Conservation (phyloP, 495 filamentous ascomycete genomes). For the Lasiosphaeria hispida region DNA sequence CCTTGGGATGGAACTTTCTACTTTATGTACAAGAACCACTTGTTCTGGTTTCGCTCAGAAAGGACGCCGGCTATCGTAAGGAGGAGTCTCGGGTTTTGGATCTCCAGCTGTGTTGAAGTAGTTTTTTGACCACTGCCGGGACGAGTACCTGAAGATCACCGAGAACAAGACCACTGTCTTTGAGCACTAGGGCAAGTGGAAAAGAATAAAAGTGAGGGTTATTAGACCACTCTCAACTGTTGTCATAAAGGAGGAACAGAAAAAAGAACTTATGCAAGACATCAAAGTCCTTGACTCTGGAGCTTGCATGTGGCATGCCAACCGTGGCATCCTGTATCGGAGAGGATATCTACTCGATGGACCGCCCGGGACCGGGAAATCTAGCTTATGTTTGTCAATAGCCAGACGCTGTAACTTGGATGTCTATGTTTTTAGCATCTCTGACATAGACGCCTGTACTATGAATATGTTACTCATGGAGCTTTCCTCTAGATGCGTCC, state of each 20-base stretch:
- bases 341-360: conserved; percentile 50
- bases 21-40: conserved; percentile 30
- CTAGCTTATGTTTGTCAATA: conserved; percentile 49
- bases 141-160: not conserved
- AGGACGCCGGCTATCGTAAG: conserved; percentile 13
- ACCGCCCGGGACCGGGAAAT: conserved; percentile 52
- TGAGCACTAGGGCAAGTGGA: not conserved
- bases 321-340: conserved; percentile 52
- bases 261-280: no score
- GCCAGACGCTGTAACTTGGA: conserved; percentile 44
- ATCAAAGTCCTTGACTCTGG: no score
- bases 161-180: not conserved
- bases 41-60: conserved; percentile 27
- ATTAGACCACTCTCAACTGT: not conserved
- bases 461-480: conserved; percentile 12
- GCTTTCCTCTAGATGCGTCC: conserved; percentile 44
- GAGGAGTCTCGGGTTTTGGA: conserved; percentile 12
- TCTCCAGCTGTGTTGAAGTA: conserved; percentile 4
- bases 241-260: no score
- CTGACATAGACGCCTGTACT: conserved; percentile 21
- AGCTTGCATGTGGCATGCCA: conserved; percentile 21
- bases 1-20: conserved; percentile 30
- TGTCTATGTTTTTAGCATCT: conserved; percentile 48
- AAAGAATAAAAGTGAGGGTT: not conserved
- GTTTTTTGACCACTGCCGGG: conserved; percentile 1